Percentiles rank a stretch among this genome's conserved stretches.
phyloP scores from a whole-genome alignment of 2,329 filamentous ascomycete species.

The Emericellopsis cladophorae region DNA sequence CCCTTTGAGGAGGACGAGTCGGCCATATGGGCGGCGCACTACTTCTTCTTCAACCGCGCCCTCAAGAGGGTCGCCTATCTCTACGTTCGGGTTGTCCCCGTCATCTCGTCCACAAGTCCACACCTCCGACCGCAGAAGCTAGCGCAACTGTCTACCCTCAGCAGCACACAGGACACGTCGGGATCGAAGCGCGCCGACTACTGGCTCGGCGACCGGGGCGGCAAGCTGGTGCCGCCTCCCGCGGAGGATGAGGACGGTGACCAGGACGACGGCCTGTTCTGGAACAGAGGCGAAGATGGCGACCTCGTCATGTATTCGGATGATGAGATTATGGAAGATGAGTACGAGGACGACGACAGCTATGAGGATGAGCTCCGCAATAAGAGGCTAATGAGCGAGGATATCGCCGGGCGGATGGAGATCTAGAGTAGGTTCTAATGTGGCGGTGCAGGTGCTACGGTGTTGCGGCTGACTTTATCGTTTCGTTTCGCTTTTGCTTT shows the following conservation, averaged over 20 bases:
- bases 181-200: conserved; percentile 65
- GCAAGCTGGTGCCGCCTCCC: conserved; percentile 30
- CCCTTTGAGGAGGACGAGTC: conserved; percentile 87
- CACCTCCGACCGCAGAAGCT: conserved; percentile 21
- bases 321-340: conserved; percentile 31
- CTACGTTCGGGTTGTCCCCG: conserved; percentile 79
- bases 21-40: conserved; percentile 89
- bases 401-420: conserved; percentile 50
- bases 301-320: conserved; percentile 41
- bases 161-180: conserved; percentile 16
- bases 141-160: conserved; percentile 5
- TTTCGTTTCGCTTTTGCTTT: conserved; percentile 3
- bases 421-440: conserved; percentile 25
- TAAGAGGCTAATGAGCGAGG: conserved; percentile 44
- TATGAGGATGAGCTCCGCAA: conserved; percentile 24
- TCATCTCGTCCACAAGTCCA: conserved; percentile 53
- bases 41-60: conserved; percentile 94
- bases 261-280: conserved; percentile 37
- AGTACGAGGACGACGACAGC: conserved; percentile 30
- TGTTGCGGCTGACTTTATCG: not conserved
- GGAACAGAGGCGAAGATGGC: conserved; percentile 46
- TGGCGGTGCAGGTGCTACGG: not conserved
- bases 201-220: conserved; percentile 66
- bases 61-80: conserved; percentile 90
- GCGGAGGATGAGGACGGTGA: conserved; percentile 33